Evolutionary conservation across 768 basidiomycete species (phyloP).

Genomic region (Russula griseocarnosa): DNA sequence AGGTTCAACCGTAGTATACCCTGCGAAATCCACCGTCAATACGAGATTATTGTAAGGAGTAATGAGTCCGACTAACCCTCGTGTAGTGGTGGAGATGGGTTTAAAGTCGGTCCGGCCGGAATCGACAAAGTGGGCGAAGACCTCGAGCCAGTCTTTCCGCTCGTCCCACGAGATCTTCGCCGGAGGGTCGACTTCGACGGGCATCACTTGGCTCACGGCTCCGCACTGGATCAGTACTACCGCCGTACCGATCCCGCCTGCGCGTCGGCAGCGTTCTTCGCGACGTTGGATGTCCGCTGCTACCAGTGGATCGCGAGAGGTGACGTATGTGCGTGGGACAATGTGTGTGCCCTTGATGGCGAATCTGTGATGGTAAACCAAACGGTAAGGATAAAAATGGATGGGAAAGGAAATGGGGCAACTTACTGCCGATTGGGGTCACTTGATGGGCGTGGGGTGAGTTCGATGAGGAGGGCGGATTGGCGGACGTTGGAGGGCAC

Average conservation of each 20-base stretch:
- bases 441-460: slow-evolving; percentile 50
- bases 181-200: slow-evolving; percentile 79
- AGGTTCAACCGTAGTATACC: slow-evolving; percentile 26
- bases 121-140: slow-evolving; percentile 68
- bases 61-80: slow-evolving; percentile 53
- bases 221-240: slow-evolving; percentile 76
- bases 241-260: slow-evolving; percentile 71
- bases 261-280: slow-evolving; percentile 71
- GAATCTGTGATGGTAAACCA: slow-evolving; percentile 45
- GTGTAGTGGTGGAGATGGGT: slow-evolving; percentile 72
- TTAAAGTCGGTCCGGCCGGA: slow-evolving; percentile 72
- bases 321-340: slow-evolving; percentile 67
- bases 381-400: background rate
- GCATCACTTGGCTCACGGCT: slow-evolving; percentile 76
- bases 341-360: slow-evolving; percentile 63
- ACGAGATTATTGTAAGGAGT: background rate
- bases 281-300: slow-evolving; percentile 72
- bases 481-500: slow-evolving; percentile 75
- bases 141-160: slow-evolving; percentile 67
- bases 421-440: slow-evolving; percentile 66
- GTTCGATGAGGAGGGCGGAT: slow-evolving; percentile 68
- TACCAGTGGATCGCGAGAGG: slow-evolving; percentile 63
- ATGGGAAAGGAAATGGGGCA: background rate
- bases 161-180: slow-evolving; percentile 71
- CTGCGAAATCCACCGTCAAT: slow-evolving; percentile 16